Percentiles rank a stretch among this genome's conserved stretches.
Conservation (phyloP, 1,284 basidiomycete species). For the Clitocybe nebularis region DNA sequence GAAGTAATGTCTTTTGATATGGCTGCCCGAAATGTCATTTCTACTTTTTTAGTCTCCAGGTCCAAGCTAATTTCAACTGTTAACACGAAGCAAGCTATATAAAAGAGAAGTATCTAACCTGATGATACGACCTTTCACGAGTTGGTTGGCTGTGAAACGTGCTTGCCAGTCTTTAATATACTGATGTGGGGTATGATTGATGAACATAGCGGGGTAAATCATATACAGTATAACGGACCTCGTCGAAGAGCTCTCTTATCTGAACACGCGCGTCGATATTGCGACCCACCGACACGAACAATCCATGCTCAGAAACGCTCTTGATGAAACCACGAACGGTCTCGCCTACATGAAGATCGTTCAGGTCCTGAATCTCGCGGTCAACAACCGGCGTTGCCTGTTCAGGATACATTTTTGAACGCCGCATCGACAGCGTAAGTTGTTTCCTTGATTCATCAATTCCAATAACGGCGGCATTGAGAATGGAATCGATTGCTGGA, state of each 20-base stretch:
- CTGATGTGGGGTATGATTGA: conserved; percentile 36
- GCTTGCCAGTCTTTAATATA: conserved; percentile 95
- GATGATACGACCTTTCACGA: conserved; percentile 84
- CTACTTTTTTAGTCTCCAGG: conserved; percentile 68
- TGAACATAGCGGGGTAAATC: conserved; percentile 8
- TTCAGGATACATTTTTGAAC: conserved; percentile 60
- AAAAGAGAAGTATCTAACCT: conserved; percentile 48
- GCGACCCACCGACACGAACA: conserved; percentile 88
- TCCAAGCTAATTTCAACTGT: conserved; percentile 53
- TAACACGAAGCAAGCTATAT: conserved; percentile 8
- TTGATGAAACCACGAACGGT: conserved; percentile 87
- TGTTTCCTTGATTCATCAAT: conserved; percentile 66
- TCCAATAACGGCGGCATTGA: conserved; percentile 69
- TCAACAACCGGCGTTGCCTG: conserved; percentile 55
- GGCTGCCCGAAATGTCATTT: conserved; percentile 79
- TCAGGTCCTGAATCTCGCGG: conserved; percentile 60
- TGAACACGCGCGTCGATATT: conserved; percentile 87
- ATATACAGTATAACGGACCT: conserved; percentile 44
- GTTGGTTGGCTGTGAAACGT: conserved; percentile 75
- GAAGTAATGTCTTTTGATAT: conserved; percentile 38
- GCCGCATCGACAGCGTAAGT: conserved; percentile 76
- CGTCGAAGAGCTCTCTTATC: conserved; percentile 90
- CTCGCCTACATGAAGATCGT: conserved; percentile 70
- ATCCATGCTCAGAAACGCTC: conserved; percentile 78
- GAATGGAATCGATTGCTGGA: conserved; percentile 61